A percentile compares a stretch with the other conserved stretches of the same genome.
Conservation (phyloP, 306 rosid genomes). For the Quercus suber region DNA sequence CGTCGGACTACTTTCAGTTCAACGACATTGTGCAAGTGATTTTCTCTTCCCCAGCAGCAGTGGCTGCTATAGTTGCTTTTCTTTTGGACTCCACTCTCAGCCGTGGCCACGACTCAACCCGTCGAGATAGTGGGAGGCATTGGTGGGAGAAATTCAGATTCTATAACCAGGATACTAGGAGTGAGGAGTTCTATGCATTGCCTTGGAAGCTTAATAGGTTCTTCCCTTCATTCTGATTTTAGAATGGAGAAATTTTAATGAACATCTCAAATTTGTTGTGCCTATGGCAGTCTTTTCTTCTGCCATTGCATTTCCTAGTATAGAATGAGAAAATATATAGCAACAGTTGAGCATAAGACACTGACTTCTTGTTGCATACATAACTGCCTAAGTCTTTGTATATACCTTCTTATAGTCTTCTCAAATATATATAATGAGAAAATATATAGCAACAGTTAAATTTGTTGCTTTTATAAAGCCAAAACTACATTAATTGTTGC, state of each 20-base stretch:
- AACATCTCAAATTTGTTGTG: not conserved
- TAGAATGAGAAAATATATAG: not conserved
- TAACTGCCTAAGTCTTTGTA: not conserved
- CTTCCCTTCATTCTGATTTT: slow-evolving; percentile 70
- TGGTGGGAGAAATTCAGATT: slow-evolving; percentile 80
- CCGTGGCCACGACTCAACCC: slow-evolving; percentile 40
- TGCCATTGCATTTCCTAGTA: not conserved
- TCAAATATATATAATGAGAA: no score
- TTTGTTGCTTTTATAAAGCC: no score
- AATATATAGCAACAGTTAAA: no score
- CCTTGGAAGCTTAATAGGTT: slow-evolving; percentile 57
- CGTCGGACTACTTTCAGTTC: slow-evolving; percentile 44
- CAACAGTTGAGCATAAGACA: not conserved
- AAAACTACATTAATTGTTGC: no score
- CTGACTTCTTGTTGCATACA: not conserved
- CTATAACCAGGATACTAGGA: slow-evolving; percentile 50
- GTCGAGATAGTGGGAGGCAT: slow-evolving; percentile 78
- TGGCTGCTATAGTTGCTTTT: slow-evolving; percentile 57
- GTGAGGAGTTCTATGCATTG: slow-evolving; percentile 67
- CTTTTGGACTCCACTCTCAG: slow-evolving; percentile 53
- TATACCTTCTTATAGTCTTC: not conserved
- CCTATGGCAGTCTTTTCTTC: not conserved
- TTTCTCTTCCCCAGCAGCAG: slow-evolving; percentile 80
- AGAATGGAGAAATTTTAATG: not conserved
- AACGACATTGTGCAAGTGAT: slow-evolving; percentile 66